Evolutionary conservation across 208 protist species (phyloP).

Genomic region (Leishmania tarentolae): DNA sequence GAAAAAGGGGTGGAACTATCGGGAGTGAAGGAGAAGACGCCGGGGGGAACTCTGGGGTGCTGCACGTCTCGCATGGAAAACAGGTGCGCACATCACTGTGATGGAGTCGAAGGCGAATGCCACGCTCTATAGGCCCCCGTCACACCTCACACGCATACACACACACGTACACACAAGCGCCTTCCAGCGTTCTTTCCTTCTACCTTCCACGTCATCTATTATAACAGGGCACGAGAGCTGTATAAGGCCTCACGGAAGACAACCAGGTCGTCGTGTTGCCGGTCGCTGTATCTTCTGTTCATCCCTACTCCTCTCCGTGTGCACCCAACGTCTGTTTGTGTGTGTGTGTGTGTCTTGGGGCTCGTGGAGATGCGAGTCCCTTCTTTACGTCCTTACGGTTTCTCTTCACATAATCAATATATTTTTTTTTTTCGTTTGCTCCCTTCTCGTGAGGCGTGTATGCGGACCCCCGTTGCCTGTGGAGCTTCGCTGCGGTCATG

Average conservation of each 20-base stretch:
- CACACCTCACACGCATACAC: not conserved
- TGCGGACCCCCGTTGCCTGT: not conserved
- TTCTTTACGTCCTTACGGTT: not conserved
- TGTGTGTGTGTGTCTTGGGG: not conserved
- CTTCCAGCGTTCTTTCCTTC: not conserved
- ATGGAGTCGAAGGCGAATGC: not conserved
- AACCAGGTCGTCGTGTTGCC: not conserved
- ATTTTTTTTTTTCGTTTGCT: slow-evolving; percentile 11
- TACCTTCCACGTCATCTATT: not conserved
- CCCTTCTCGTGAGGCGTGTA: not conserved
- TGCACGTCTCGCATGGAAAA: not conserved
- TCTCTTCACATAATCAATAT: not conserved
- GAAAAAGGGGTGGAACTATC: not conserved
- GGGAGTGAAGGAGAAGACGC: no score
- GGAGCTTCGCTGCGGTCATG: not conserved
- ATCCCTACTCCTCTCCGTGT: not conserved
- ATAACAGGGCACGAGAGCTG: not conserved
- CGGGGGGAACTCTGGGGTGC: not conserved
- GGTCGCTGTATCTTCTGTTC: not conserved
- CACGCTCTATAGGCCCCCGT: not conserved
- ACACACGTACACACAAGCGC: not conserved
- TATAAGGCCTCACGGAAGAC: not conserved
- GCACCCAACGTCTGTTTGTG: not conserved
- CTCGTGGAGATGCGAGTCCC: not conserved
- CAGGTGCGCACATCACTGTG: not conserved